Evolutionary conservation across 1,139 yeast genomes (phyloP).

Genomic region (Diutina mesorugosa): DNA sequence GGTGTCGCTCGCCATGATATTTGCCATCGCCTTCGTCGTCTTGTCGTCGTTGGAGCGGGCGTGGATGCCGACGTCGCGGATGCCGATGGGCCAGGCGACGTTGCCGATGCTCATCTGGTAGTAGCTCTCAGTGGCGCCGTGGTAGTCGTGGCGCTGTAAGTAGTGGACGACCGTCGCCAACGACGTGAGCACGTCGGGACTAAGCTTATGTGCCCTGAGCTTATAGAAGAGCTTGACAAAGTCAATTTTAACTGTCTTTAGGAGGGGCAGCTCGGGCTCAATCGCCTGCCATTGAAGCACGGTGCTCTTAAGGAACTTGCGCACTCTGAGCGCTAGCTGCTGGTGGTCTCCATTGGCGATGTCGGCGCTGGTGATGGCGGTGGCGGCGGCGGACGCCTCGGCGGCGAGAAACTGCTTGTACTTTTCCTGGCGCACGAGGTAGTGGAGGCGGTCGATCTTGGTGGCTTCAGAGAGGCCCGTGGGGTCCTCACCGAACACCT

Average conservation of each 20-base stretch:
- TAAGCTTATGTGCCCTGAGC: slow-evolving; percentile 36
- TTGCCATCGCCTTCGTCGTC: slow-evolving; percentile 37
- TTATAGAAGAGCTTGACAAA: slow-evolving; percentile 48
- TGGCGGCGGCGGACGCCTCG: neutral
- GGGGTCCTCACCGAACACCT: slow-evolving; percentile 11
- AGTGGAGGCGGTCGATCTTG: slow-evolving; percentile 15
- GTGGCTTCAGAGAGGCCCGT: slow-evolving; percentile 11
- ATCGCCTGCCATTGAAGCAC: slow-evolving; percentile 30
- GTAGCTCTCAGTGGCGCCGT: slow-evolving; percentile 56
- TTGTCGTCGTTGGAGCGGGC: slow-evolving; percentile 43
- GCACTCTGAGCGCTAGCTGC: slow-evolving; percentile 27
- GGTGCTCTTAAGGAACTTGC: slow-evolving; percentile 36
- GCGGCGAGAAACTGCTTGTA: slow-evolving; percentile 5
- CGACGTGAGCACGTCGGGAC: slow-evolving; percentile 34
- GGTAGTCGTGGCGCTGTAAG: slow-evolving; percentile 40
- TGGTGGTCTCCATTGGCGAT: slow-evolving; percentile 18
- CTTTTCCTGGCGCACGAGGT: slow-evolving; percentile 7
- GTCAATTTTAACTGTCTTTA: slow-evolving; percentile 46
- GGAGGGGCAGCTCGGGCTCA: slow-evolving; percentile 7
- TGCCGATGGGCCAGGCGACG: slow-evolving; percentile 91
- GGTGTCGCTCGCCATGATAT: slow-evolving; percentile 66
- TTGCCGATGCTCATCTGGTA: slow-evolving; percentile 74
- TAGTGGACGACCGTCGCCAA: slow-evolving; percentile 48
- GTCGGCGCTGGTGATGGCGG: slow-evolving; percentile 18
- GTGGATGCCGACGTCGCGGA: slow-evolving; percentile 69